Evolutionary conservation across 805 yeast genomes (phyloP).

Genomic region (Hanseniaspora vineae): DNA sequence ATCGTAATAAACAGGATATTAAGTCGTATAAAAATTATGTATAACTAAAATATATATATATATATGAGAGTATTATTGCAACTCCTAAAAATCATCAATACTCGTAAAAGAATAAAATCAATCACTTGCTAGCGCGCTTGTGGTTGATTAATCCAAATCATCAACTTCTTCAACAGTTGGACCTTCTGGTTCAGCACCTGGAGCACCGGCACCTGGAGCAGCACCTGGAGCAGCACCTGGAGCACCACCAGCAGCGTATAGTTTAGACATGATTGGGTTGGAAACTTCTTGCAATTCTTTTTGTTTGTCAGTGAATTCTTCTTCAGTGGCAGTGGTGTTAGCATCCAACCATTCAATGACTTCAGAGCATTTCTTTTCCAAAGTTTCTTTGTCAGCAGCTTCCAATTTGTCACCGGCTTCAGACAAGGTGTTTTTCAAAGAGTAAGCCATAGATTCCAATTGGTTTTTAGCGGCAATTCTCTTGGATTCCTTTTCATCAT

Average conservation of each 20-base stretch:
- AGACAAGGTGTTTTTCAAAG: conserved; percentile 69
- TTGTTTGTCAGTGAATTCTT: conserved; percentile 86
- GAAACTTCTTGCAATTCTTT: conserved; percentile 94
- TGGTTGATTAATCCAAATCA: conserved; percentile 3
- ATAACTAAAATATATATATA: too few relatives aligned
- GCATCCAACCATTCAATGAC: conserved; percentile 84
- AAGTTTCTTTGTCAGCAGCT: conserved; percentile 57
- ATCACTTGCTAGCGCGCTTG: too few relatives aligned
- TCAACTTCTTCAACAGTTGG: conserved; percentile 82
- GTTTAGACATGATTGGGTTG: conserved; percentile 93
- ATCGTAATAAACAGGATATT: too few relatives aligned
- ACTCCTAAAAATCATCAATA: too few relatives aligned
- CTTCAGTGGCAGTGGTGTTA: conserved; percentile 83
- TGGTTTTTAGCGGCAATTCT: conserved; percentile 93
- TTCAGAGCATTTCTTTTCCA: conserved; percentile 74
- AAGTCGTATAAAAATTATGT: too few relatives aligned
- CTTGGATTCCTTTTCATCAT: conserved; percentile 87
- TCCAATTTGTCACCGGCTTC: conserved; percentile 76
- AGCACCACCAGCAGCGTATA: conserved; percentile 86
- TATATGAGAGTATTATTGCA: too few relatives aligned
- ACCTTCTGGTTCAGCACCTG: conserved; percentile 50
- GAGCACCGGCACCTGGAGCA: conserved; percentile 44
- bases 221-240: conserved; percentile 67
- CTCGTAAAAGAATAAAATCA: too few relatives aligned
- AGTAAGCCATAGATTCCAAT: conserved; percentile 91